A percentile compares a stretch with the other conserved stretches of the same genome.
Evolutionary conservation across 345 rosid genomes (phyloP).

Genomic region (Populus deltoides): DNA sequence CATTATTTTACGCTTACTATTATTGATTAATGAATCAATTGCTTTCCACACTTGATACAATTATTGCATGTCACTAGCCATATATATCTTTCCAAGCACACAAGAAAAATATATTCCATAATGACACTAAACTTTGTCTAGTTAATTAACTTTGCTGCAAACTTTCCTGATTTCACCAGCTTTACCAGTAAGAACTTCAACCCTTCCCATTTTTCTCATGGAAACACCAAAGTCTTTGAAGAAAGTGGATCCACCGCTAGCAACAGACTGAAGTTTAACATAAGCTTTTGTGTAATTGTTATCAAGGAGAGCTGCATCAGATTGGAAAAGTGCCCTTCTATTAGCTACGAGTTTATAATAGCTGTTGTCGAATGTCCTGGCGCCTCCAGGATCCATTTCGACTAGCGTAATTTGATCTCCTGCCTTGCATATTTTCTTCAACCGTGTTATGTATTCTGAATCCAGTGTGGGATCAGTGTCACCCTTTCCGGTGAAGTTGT

Average conservation of each 20-base stretch:
- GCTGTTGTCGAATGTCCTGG: slow-evolving; percentile 48
- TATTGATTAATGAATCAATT: not conserved
- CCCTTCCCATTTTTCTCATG: slow-evolving; percentile 69
- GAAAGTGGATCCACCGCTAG: slow-evolving; percentile 33
- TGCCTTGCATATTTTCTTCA: slow-evolving; percentile 43
- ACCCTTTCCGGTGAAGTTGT: slow-evolving; percentile 69
- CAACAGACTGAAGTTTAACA: slow-evolving; percentile 27
- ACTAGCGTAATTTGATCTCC: slow-evolving; percentile 45
- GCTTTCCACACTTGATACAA: not conserved
- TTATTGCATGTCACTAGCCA: no score
- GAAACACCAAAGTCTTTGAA: slow-evolving; percentile 59
- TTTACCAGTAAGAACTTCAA: slow-evolving; percentile 52
- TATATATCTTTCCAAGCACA: not conserved
- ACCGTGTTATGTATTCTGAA: slow-evolving; percentile 25
- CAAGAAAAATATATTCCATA: not conserved
- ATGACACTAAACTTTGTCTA: not conserved
- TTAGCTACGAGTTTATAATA: slow-evolving; percentile 47
- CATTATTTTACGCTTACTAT: not conserved
- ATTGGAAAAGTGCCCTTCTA: slow-evolving; percentile 59
- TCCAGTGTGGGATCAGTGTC: slow-evolving; percentile 53
- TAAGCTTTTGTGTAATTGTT: slow-evolving; percentile 45
- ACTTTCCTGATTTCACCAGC: slow-evolving; percentile 57
- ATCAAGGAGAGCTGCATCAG: slow-evolving; percentile 64
- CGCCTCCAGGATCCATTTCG: slow-evolving; percentile 76
- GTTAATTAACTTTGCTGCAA: slow-evolving; percentile 52